phyloP scores from a whole-genome alignment of 192 early-diverging fungal species.

The Coemansia sp. region DNA sequence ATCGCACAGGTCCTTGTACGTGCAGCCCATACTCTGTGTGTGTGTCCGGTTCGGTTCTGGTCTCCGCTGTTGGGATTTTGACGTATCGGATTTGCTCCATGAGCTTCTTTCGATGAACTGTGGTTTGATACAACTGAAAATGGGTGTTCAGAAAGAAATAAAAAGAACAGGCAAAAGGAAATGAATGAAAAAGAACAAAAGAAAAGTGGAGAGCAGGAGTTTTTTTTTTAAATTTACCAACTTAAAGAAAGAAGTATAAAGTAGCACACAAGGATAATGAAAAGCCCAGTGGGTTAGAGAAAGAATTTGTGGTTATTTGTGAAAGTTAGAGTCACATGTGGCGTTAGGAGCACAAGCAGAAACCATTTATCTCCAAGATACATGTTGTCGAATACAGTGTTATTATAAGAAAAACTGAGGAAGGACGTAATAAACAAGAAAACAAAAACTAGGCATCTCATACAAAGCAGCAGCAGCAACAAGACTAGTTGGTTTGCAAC shows the following conservation, averaged over 20 bases:
- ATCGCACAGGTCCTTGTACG: constrained; percentile 74
- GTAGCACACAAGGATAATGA: too few species aligned
- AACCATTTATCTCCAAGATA: neutral
- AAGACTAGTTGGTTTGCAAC: constrained; percentile 18
- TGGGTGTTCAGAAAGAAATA: neutral
- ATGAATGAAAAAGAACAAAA: neutral
- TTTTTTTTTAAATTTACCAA: too few species aligned
- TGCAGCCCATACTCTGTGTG: constrained; percentile 76
- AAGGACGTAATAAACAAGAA: constrained; percentile 1
- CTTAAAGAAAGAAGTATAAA: too few species aligned
- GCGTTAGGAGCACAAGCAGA: neutral
- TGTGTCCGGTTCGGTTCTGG: constrained; percentile 45
- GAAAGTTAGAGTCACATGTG: neutral
- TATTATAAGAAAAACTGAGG: neutral
- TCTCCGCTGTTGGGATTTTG: constrained; percentile 44
- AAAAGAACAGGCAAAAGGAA: neutral
- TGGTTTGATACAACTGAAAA: neutral
- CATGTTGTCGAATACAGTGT: neutral
- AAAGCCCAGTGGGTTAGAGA: too few species aligned
- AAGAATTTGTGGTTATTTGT: too few species aligned
- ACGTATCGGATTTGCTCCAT: constrained; percentile 57
- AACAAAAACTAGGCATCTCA: neutral
- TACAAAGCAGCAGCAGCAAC: neutral
- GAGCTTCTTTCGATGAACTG: neutral
- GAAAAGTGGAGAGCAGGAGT: neutral